Conservation (phyloP, 78 protist genomes). For the Guillardia theta region DNA sequence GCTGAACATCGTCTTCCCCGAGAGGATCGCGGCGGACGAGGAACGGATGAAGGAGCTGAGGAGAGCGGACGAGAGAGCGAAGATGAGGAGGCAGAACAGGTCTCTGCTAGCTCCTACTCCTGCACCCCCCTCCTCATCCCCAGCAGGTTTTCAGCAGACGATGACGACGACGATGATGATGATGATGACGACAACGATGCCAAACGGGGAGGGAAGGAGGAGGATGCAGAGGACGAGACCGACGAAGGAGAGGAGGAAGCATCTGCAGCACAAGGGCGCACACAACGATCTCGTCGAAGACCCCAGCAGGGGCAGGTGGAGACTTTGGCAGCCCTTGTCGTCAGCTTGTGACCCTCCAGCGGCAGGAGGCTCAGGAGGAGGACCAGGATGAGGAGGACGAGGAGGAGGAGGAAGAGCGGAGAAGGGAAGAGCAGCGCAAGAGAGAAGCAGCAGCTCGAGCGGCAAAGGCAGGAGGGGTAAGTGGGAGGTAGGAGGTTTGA, state of each 20-base stretch:
- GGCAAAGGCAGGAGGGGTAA: too few relatives aligned
- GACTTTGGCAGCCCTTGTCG: neutral
- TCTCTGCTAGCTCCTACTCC: too few relatives aligned
- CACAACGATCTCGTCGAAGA: neutral
- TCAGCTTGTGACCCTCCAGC: neutral
- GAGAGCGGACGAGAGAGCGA: neutral
- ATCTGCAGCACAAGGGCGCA: neutral
- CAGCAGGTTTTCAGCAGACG: too few relatives aligned
- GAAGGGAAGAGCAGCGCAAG: too few relatives aligned
- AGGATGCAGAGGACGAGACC: neutral
- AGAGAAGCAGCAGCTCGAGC: too few relatives aligned
- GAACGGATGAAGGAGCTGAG: neutral
- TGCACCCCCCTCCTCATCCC: too few relatives aligned
- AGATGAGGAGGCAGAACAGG: neutral
- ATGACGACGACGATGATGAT: neutral
- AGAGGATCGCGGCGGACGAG: neutral
- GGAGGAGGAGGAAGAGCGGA: too few relatives aligned
- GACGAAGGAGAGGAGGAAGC: neutral
- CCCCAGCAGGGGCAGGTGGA: neutral
- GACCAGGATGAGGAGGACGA: neutral
- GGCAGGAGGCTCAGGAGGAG: neutral
- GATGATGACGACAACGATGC: neutral
- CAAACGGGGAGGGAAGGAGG: neutral
- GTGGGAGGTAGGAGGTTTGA: too few relatives aligned
- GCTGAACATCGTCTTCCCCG: constrained; percentile 10